Conservation (phyloP, 129 eudicot genomes). For the Glebionis coronaria region DNA sequence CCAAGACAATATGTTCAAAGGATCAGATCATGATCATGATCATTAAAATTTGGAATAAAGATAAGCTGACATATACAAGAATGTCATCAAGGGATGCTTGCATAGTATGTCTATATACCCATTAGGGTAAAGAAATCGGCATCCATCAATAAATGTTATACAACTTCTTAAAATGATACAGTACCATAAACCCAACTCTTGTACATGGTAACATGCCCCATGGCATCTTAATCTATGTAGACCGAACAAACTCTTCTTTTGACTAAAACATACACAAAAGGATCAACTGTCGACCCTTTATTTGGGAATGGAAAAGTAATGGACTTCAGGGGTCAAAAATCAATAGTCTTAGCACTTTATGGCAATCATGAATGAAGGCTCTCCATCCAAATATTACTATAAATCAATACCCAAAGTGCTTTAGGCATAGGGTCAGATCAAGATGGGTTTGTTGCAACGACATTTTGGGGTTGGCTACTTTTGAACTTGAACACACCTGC, state of each 20-base stretch:
- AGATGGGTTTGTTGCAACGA: slow-evolving; percentile 40
- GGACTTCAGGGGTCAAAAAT: slow-evolving; percentile 21
- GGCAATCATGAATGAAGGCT: slow-evolving; percentile 20
- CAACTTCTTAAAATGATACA: slow-evolving; percentile 4
- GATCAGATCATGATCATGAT: slow-evolving; percentile 30
- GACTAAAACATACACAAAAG: slow-evolving; percentile 18
- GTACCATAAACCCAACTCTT: neutral
- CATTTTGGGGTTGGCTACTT: slow-evolving; percentile 35
- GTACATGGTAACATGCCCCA: too few relatives aligned
- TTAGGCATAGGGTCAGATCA: slow-evolving; percentile 27
- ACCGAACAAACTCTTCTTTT: slow-evolving; percentile 10
- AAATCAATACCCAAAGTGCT: slow-evolving; percentile 18
- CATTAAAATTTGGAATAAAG: slow-evolving; percentile 21
- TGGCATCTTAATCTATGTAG: neutral
- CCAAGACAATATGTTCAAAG: slow-evolving; percentile 25
- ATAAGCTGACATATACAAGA: slow-evolving; percentile 16
- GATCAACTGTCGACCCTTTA: slow-evolving; percentile 19
- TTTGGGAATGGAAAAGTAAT: slow-evolving; percentile 19
- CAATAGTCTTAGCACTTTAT: slow-evolving; percentile 9
- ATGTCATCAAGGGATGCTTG: neutral
- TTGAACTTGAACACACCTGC: slow-evolving; percentile 63
- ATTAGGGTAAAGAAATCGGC: neutral
- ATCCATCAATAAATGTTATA: neutral
- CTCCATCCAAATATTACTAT: slow-evolving; percentile 1
- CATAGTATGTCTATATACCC: slow-evolving; percentile 11